Evolutionary conservation across 306 rosid genomes (phyloP).

Genomic region (Cucurbita moschata): DNA sequence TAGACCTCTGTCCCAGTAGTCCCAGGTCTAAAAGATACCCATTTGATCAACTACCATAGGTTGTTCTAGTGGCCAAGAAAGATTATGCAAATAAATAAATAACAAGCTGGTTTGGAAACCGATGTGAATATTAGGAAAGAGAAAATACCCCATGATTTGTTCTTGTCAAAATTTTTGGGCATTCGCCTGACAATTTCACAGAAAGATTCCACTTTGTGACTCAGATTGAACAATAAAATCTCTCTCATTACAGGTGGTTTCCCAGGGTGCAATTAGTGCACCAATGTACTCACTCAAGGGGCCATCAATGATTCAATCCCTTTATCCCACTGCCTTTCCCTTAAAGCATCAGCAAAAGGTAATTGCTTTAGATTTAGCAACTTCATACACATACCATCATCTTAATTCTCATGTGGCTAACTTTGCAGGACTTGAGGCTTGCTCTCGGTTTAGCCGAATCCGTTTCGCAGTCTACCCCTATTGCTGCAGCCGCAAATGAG

Average conservation of each 20-base stretch:
- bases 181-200: not conserved
- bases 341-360: constrained; percentile 98
- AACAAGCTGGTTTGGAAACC: too few relatives aligned
- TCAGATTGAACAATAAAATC: not conserved
- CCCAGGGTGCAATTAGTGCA: constrained; percentile 91
- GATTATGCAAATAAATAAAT: too few relatives aligned
- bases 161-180: not conserved
- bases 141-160: not conserved
- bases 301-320: constrained; percentile 77
- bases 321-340: constrained; percentile 82
- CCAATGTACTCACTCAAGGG: constrained; percentile 91
- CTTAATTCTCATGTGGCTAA: not conserved
- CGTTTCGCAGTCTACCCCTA: constrained; percentile 75
- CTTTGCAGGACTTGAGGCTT: constrained; percentile 79
- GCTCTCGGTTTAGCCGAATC: constrained; percentile 87
- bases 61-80: too few relatives aligned
- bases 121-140: too few relatives aligned
- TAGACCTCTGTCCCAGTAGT: not conserved
- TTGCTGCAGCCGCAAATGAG: constrained; percentile 93
- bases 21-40: too few relatives aligned
- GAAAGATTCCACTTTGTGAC: not conserved
- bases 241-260: constrained; percentile 48
- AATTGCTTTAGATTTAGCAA: constrained; percentile 3
- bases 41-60: too few relatives aligned
- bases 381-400: not conserved